Base-by-base conservation (phyloP, 2,329 filamentous ascomycete genomes). In the Cadophora sp. region DNA sequence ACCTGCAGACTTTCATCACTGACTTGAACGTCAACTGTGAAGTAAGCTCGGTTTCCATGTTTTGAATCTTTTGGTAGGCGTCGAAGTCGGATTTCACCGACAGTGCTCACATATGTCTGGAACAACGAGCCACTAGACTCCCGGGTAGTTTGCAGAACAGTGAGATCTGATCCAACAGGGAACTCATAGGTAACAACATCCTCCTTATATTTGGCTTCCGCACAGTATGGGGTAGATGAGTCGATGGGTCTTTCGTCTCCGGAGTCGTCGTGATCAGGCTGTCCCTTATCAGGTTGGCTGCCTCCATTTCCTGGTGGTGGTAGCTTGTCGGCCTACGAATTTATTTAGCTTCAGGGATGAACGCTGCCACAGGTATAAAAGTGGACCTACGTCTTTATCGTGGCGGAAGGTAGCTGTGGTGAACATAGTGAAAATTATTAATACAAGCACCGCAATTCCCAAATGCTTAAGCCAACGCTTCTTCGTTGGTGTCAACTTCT, bases 31-130 rank as follows among this genome's bases (percentile, higher is more conserved):
- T 74, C 69, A 2, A 76, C 63, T 1, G 75, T 74, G 24, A 77
- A 68, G 55, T 72, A 72, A 58, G 71, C 69, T 34, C 64, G 64
- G 40, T 62, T 68, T 22, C 70, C 69, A 55, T 73, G 66, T 0
- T 70, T 55, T 16, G 69, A 73, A 40, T 70, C 53, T 22, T 71
- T 67, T 22, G 73, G 68, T 29, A 75, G n/a, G 48, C 51, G 65
- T 46, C 74, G 66, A 1, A 77, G 61, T 7, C 71, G 67, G 37
- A 77, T 72, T 56, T 76, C 74, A 6, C 76, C 76, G 6, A n/a
- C 48, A 12, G 74, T 76, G 24, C 40, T 34, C 9, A 76, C 71
- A 9, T 50, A 40, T 11, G 37, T 34, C 12, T 31, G 66, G n/a
- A 40, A 22, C 22, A 61, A 48, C 14, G 60, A 37, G n/a, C 48